phyloP scores from a whole-genome alignment of 768 basidiomycete species.

The Suillus discolor region DNA sequence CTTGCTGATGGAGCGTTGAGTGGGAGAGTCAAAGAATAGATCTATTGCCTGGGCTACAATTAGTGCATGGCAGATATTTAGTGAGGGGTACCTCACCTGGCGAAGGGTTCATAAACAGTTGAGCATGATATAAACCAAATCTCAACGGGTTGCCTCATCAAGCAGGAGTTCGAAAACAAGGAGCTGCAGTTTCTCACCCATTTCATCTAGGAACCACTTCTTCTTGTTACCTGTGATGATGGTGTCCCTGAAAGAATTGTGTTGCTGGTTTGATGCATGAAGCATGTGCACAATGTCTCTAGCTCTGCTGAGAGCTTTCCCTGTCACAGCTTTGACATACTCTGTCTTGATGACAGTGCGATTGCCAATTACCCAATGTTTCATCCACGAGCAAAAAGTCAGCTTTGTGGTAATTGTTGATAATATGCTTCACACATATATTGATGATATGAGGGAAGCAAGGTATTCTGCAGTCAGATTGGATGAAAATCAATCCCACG shows the following conservation, averaged over 20 bases:
- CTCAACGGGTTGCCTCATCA: constrained; percentile 42
- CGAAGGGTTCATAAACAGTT: constrained; percentile 2
- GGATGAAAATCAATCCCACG: neutral
- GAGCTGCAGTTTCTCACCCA: neutral
- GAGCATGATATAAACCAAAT: constrained; percentile 42
- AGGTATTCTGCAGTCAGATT: neutral
- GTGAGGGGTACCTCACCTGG: neutral
- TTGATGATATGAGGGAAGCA: neutral
- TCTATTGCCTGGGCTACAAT: constrained; percentile 5
- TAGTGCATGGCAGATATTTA: neutral
- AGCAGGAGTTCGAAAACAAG: constrained; percentile 15
- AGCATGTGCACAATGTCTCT: constrained; percentile 1
- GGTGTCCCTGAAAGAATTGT: neutral
- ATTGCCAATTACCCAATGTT: constrained; percentile 1
- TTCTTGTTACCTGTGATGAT: constrained; percentile 7
- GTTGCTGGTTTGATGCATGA: neutral
- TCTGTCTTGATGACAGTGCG: neutral
- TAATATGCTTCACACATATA: neutral
- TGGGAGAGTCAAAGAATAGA: constrained; percentile 5
- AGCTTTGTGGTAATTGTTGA: constrained; percentile 9
- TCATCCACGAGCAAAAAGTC: constrained; percentile 7
- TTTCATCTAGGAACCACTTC: too few species aligned
- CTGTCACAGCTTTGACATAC: neutral
- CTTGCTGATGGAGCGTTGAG: neutral
- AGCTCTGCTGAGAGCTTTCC: constrained; percentile 2